Conservation (phyloP, 768 basidiomycete species). For the Clavulina sp. region DNA sequence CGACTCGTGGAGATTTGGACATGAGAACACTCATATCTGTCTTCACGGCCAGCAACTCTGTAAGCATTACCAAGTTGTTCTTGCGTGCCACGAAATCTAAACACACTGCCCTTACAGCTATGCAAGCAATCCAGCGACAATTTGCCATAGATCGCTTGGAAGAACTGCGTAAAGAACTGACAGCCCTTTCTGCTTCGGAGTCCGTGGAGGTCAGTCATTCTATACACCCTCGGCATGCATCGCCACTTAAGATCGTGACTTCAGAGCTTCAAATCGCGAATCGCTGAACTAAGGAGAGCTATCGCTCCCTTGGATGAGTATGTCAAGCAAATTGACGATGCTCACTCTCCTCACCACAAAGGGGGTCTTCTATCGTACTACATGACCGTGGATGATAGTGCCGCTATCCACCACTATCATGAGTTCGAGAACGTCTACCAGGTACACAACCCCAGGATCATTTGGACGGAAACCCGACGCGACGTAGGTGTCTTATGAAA, state of each 20-base stretch:
- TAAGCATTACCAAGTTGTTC: slow-evolving; percentile 22
- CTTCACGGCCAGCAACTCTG: slow-evolving; percentile 55
- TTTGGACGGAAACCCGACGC: slow-evolving; percentile 56
- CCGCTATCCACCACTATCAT: slow-evolving; percentile 48
- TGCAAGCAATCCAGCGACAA: slow-evolving; percentile 44
- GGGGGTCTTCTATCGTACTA: too few relatives aligned
- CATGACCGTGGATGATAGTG: not conserved
- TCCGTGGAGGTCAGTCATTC: too few relatives aligned
- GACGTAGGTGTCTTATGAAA: slow-evolving; percentile 35
- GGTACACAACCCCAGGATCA: slow-evolving; percentile 69
- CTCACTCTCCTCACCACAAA: too few relatives aligned
- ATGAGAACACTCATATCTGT: slow-evolving; percentile 69
- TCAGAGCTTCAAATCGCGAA: too few relatives aligned
- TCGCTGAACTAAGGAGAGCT: too few relatives aligned
- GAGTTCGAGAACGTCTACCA: slow-evolving; percentile 86
- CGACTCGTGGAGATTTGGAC: slow-evolving; percentile 51
- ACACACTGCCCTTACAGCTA: slow-evolving; percentile 27
- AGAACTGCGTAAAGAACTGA: slow-evolving; percentile 25
- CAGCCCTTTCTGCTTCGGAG: too few relatives aligned
- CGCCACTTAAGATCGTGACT: too few relatives aligned
- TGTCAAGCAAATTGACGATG: too few relatives aligned
- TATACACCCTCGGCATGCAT: too few relatives aligned
- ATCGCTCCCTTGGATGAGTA: too few relatives aligned
- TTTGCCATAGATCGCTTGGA: slow-evolving; percentile 38
- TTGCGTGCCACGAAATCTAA: not conserved